Percentiles rank a stretch among this genome's conserved stretches.
Evolutionary conservation across 257 asterid genomes (phyloP).

Genomic region (Cordia subcordata): DNA sequence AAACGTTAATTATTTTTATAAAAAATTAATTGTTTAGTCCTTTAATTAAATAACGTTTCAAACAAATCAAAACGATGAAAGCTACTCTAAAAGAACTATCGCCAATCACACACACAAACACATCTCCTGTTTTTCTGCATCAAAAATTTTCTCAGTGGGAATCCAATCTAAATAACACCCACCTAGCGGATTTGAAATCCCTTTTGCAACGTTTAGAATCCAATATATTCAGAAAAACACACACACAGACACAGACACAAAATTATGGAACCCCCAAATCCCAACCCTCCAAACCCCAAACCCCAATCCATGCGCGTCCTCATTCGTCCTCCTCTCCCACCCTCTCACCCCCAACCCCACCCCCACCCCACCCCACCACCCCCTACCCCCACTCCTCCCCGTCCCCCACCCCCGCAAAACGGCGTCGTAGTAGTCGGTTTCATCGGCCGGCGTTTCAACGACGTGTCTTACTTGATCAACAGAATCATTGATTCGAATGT

Average conservation of each 20-base stretch:
- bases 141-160: no score
- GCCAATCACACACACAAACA: no score
- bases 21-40: no score
- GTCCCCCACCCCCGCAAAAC: conserved; percentile 30
- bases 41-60: no score
- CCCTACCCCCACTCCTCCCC: conserved; percentile 17
- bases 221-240: no score
- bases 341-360: conserved; percentile 31
- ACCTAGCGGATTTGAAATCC: no score
- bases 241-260: not conserved
- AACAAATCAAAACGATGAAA: no score
- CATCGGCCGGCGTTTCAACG: conserved; percentile 64
- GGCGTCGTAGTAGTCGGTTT: conserved; percentile 90
- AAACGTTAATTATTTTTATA: no score
- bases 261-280: conserved; percentile 30
- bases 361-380: conserved; percentile 21
- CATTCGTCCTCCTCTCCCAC: conserved; percentile 26
- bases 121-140: no score
- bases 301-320: conserved; percentile 13
- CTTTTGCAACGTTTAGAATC: no score
- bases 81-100: no score
- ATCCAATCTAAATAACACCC: no score
- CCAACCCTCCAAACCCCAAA: conserved; percentile 66
- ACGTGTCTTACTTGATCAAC: conserved; percentile 70
- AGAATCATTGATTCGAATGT: conserved; percentile 65